Percentiles rank a stretch among this genome's conserved stretches.
phyloP scores from a whole-genome alignment of 768 basidiomycete species.

The Suillus spraguei region DNA sequence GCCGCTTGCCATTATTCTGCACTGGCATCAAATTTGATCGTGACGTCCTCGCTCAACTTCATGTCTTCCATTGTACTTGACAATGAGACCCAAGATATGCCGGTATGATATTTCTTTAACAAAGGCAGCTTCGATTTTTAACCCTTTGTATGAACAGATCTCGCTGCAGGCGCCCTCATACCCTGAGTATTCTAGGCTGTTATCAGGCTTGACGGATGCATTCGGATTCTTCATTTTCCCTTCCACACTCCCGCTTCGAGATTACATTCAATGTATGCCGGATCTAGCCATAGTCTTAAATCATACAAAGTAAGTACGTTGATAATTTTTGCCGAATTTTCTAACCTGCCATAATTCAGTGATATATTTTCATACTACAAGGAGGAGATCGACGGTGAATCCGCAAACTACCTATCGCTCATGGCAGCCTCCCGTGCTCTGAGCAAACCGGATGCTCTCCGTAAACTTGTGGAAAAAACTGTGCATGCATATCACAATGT shows the following conservation, averaged over 20 bases:
- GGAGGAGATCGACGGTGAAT: slow-evolving; percentile 37
- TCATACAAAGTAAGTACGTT: slow-evolving; percentile 38
- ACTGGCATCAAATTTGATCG: slow-evolving; percentile 37
- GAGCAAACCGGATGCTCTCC: slow-evolving; percentile 30
- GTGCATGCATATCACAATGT: slow-evolving; percentile 20
- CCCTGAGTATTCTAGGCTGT: slow-evolving; percentile 26
- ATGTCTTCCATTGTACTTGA: slow-evolving; percentile 38
- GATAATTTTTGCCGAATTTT: too few species aligned
- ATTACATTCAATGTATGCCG: slow-evolving; percentile 42
- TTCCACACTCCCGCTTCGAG: slow-evolving; percentile 28
- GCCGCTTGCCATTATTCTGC: slow-evolving; percentile 30
- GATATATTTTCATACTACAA: slow-evolving; percentile 36
- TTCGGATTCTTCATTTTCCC: slow-evolving; percentile 42
- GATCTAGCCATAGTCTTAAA: slow-evolving; percentile 37
- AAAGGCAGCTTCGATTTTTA: background rate
- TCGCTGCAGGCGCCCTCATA: slow-evolving; percentile 28
- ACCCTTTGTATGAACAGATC: slow-evolving; percentile 1
- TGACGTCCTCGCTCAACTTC: slow-evolving; percentile 38
- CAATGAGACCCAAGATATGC: slow-evolving; percentile 30
- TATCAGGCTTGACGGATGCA: slow-evolving; percentile 38
- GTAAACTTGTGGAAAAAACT: slow-evolving; percentile 25
- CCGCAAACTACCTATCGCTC: slow-evolving; percentile 34
- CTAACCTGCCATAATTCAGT: slow-evolving; percentile 20
- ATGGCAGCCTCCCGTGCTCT: slow-evolving; percentile 23
- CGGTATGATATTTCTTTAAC: slow-evolving; percentile 17